A percentile compares a stretch with the other conserved stretches of the same genome.
These are phyloP conservation scores for Coniochaeta sp. DNA, from an alignment of 2,329 filamentous ascomycete species.

Conservation along the genomic window DNA sequence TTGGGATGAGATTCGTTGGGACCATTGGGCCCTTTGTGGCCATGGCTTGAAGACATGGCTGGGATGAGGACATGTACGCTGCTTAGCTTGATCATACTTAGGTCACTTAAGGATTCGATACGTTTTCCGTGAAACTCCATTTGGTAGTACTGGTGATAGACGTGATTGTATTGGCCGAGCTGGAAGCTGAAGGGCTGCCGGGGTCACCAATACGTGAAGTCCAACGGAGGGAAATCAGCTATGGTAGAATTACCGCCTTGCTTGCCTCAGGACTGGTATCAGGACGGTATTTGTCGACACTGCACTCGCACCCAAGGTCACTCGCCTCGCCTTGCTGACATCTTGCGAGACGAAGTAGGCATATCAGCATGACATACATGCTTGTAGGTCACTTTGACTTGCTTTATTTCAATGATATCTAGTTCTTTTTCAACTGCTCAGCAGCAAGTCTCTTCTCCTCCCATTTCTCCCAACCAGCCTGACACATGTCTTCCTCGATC, in stretches of 20 bases:
- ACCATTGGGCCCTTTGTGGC: background rate
- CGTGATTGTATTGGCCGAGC: too few relatives aligned
- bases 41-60: background rate
- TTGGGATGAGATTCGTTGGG: background rate
- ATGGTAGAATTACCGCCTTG: too few relatives aligned
- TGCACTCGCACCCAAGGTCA: too few relatives aligned
- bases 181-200: too few relatives aligned
- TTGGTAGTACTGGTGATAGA: too few relatives aligned
- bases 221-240: too few relatives aligned
- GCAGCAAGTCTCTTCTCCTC: slow-evolving; percentile 39
- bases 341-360: background rate
- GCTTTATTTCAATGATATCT: background rate
- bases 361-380: background rate
- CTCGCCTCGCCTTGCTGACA: background rate
- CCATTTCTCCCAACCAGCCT: slow-evolving; percentile 94
- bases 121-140: too few relatives aligned
- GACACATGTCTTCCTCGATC: slow-evolving; percentile 78
- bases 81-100: background rate
- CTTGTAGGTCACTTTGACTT: background rate
- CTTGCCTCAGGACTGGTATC: too few relatives aligned
- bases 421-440: background rate
- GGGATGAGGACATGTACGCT: background rate
- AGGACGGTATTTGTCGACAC: too few relatives aligned
- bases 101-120: background rate
- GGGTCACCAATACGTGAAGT: too few relatives aligned